Base-by-base conservation (phyloP, 345 rosid species). In the Brassica rapa region DNA sequence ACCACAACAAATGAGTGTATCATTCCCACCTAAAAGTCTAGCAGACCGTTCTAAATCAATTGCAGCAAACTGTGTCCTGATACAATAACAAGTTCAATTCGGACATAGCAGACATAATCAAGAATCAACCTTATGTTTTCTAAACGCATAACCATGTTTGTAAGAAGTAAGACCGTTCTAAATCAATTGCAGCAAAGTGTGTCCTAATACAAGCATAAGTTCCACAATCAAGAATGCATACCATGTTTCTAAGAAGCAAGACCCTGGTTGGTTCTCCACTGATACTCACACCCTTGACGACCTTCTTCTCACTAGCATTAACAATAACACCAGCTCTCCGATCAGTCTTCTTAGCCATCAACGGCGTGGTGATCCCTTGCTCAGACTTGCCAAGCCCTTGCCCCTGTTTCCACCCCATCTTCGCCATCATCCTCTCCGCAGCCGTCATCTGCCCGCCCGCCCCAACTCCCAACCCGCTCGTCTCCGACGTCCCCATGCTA, bases 371-470 rank as follows among this genome's bases (percentile, higher is more conserved):
- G 55, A 95, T 95, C 65, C 99, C 98, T 84, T 95, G 99, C 85
- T 95, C 98, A 77, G 76, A 86, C 64, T 87, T 95, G 71, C 99
- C 99, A 23, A 95, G 92, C 53, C 99, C 99, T 78, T 95, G 99
- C 37, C 99, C 99, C n/a, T 93, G 90, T 82, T 91, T 95, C 99
- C 99, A 95, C 0, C 99, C 99, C 99, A 95, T 95, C 84, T 93
- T 95, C 1, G 96, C 99, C 99, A 95, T 95, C 99, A 95, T 95
- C 86, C 94, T 89, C 85, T 95, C 97, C 0, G 99, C 98, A 0
- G 99, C 98, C n/a, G 99, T 95, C 99, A 95, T 95, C 74, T 95
- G 97, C 39, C 99, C 99, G 15, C 99, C 99, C 0, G 96, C 96
- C 29, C 99, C 99, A 39, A 95, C 86, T 25, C 99, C 99, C 74